Base-by-base conservation (phyloP, 2,329 filamentous ascomycete genomes). In the Aspergillus carbonarius region DNA sequence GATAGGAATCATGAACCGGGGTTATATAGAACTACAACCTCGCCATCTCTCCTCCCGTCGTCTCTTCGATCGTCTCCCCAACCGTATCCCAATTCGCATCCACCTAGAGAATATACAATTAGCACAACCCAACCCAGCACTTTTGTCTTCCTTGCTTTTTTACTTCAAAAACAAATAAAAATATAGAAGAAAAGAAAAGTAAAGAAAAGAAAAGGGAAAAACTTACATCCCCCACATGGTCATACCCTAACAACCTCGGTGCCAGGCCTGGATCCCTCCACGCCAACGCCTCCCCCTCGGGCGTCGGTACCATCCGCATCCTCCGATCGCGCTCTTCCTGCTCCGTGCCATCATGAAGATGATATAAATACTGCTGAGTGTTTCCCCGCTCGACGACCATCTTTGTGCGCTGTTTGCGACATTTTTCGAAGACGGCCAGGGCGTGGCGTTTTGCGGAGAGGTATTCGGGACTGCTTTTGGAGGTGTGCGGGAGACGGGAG, bases 341-440 rank as follows among this genome's bases (percentile, higher is more conserved):
- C 59, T 84, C 82, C 0, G 74, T 69, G 0, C 85, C 86, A 60
- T 88, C 85, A 5, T 81, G 79, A 2, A 88, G 71, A 61, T 88
- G 85, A 54, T 87, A 88, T 1, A 88, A 75, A 65, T 82, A 80
- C 64, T 88, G 85, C 61, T 88, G 84, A 12, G 80, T 69, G n/a
- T 84, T 87, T 0, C 86, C 85, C 2, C 85, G 72, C 10, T 81
- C 74, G 0, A 88, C 86, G 0, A 89, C 81, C 61, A 78, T 82
- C 47, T 86, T 82, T 0, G 86, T 88, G 4, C 87, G 77, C 47
- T 80, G 74, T 25, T 84, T 81, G 1, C 86, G 78, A 57, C 84
- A 85, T 5, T 76, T 73, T 67, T 89, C 83, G 61, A 88, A 89
- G 0, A 74, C 59, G 67, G 67, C 39, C 60, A 79, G 57, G 1